These are phyloP conservation scores for Nicotiana attenuata DNA, from an alignment of 257 asterid species.

Conservation along the genomic window DNA sequence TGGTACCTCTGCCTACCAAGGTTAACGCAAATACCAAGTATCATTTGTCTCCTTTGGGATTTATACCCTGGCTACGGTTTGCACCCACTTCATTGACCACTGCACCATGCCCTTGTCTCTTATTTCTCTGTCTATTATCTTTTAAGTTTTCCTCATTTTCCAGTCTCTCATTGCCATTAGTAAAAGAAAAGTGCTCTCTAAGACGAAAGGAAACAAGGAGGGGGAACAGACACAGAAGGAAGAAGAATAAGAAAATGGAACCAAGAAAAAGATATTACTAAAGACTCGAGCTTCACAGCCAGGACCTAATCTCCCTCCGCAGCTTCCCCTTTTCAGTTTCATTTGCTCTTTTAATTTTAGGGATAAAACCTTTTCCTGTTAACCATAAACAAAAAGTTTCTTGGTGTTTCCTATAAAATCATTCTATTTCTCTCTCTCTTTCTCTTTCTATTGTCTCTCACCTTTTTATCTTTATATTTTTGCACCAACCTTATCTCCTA, in stretches of 20 bases:
- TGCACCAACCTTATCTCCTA: not conserved
- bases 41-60: not conserved
- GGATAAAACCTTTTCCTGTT: not conserved
- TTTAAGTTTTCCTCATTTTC: not conserved
- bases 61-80: not conserved
- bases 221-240: not conserved
- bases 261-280: not conserved
- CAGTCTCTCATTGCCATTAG: not conserved
- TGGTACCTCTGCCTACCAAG: not conserved
- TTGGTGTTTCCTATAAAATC: not conserved
- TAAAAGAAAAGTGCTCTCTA: not conserved
- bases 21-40: not conserved
- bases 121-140: not conserved
- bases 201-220: not conserved
- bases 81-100: not conserved
- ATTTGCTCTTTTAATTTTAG: not conserved
- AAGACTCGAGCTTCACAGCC: not conserved
- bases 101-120: not conserved
- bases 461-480: not conserved
- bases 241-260: not conserved
- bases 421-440: not conserved
- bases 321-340: constrained; percentile 2
- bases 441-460: not conserved
- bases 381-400: not conserved
- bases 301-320: not conserved